phyloP scores from a whole-genome alignment of 495 filamentous ascomycete species.

The Ascobolus immersus region DNA sequence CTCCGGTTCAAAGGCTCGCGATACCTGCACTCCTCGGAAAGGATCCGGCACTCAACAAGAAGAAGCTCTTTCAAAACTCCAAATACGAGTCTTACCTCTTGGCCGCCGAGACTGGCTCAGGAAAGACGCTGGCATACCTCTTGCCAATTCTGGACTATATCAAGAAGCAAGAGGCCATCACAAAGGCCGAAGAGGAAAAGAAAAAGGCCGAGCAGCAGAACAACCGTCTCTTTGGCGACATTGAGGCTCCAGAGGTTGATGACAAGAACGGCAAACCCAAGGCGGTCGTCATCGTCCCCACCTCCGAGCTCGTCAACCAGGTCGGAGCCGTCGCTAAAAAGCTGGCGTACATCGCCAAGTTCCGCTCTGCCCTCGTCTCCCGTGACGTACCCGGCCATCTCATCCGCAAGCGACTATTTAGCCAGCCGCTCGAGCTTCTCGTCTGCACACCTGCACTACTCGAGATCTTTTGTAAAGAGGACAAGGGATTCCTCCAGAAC shows the following conservation, averaged over 20 bases:
- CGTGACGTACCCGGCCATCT: constrained; percentile 44
- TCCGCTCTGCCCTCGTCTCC: constrained; percentile 55
- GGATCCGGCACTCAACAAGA: constrained; percentile 12
- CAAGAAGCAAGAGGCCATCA: constrained; percentile 41
- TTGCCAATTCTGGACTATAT: constrained; percentile 57
- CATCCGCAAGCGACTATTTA: constrained; percentile 70
- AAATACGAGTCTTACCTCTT: constrained; percentile 45
- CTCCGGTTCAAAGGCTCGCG: constrained; percentile 64
- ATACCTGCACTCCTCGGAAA: constrained; percentile 50
- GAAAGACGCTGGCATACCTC: constrained; percentile 83
- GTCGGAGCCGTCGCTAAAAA: constrained; percentile 53
- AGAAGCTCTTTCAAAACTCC: constrained; percentile 4
- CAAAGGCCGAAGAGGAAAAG: constrained; percentile 26
- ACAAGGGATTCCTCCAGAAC: constrained; percentile 68
- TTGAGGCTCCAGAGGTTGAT: constrained; percentile 30
- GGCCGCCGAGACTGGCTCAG: constrained; percentile 88
- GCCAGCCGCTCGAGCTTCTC: constrained; percentile 51
- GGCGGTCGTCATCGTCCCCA: constrained; percentile 63
- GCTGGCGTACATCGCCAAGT: constrained; percentile 59
- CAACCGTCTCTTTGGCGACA: constrained; percentile 28
- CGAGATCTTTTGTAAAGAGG: constrained; percentile 53
- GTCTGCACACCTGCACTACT: constrained; percentile 76
- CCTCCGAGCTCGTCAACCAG: constrained; percentile 77
- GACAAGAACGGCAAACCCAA: constrained; percentile 40
- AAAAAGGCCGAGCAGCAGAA: constrained; percentile 23